phyloP scores from a whole-genome alignment of 2,329 filamentous ascomycete genomes.

The Botrytis sinoallii region DNA sequence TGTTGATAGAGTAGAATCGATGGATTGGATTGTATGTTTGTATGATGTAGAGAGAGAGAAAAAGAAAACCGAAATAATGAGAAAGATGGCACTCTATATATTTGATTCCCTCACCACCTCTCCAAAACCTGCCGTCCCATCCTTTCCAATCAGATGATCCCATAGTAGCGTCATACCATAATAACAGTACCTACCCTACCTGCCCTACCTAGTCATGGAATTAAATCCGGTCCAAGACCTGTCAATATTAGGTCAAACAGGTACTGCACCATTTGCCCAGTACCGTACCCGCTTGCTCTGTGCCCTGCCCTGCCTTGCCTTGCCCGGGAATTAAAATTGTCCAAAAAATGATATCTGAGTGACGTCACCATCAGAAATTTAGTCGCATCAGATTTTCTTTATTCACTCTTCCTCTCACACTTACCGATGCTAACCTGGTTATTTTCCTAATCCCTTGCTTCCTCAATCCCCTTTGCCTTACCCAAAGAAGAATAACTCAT shows the following conservation, averaged over 20 bases:
- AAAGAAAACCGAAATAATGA: neutral
- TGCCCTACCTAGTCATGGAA: neutral
- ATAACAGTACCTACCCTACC: neutral
- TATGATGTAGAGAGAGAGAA: conserved; percentile 4
- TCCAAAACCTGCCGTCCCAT: neutral
- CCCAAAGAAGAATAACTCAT: neutral
- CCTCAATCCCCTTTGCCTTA: neutral
- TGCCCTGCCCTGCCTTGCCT: neutral
- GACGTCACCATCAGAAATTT: conserved; percentile 1
- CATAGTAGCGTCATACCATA: conserved; percentile 13
- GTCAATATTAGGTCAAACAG: neutral
- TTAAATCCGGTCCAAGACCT: neutral
- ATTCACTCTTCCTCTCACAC: neutral
- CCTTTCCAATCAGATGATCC: neutral
- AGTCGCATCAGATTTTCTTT: neutral
- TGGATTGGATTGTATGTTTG: neutral
- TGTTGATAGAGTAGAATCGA: neutral
- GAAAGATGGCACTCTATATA: conserved; percentile 2
- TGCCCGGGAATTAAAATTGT: neutral
- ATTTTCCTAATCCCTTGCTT: neutral
- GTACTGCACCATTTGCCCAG: neutral
- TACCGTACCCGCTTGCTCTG: neutral
- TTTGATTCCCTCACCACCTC: neutral
- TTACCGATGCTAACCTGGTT: neutral
- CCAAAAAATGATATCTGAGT: neutral